Evolutionary conservation across 2,329 filamentous ascomycete genomes (phyloP).

Genomic region (Coleophoma eucalyptorum): DNA sequence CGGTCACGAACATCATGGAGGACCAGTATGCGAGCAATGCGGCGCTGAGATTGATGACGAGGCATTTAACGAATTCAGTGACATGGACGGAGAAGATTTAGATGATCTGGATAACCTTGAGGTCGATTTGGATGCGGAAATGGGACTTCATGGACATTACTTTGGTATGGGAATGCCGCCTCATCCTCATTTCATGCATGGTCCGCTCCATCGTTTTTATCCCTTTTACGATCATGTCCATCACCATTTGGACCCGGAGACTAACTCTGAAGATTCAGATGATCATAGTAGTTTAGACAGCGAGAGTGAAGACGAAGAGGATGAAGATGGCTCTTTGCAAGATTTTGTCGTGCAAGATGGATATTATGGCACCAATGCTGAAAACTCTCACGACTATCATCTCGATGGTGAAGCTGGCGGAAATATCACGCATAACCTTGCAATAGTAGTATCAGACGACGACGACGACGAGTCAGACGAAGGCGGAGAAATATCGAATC

Average conservation of each 20-base stretch:
- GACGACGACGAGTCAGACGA: slow-evolving; percentile 27
- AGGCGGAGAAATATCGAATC: slow-evolving; percentile 22
- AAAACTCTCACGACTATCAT: background rate
- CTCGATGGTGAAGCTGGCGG: background rate
- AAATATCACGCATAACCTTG: background rate
- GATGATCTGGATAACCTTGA: slow-evolving; percentile 11
- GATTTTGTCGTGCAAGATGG: slow-evolving; percentile 25
- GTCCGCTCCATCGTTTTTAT: background rate
- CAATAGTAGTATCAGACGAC: slow-evolving; percentile 17
- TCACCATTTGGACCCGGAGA: slow-evolving; percentile 8
- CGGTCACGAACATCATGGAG: slow-evolving; percentile 60
- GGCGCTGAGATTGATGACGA: slow-evolving; percentile 44
- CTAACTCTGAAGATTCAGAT: slow-evolving; percentile 2
- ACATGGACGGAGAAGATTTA: slow-evolving; percentile 35
- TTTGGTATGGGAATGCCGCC: background rate
- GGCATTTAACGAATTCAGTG: slow-evolving; percentile 37
- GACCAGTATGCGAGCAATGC: slow-evolving; percentile 48
- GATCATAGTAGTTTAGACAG: slow-evolving; percentile 11
- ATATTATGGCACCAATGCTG: slow-evolving; percentile 8
- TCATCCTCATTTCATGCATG: background rate
- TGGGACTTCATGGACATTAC: slow-evolving; percentile 9
- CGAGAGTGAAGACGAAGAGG: slow-evolving; percentile 15
- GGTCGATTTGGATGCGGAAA: slow-evolving; percentile 8
- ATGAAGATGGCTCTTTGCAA: slow-evolving; percentile 22
- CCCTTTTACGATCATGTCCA: background rate